phyloP scores from a whole-genome alignment of 1,284 basidiomycete genomes.

The Inonotus obliquus region DNA sequence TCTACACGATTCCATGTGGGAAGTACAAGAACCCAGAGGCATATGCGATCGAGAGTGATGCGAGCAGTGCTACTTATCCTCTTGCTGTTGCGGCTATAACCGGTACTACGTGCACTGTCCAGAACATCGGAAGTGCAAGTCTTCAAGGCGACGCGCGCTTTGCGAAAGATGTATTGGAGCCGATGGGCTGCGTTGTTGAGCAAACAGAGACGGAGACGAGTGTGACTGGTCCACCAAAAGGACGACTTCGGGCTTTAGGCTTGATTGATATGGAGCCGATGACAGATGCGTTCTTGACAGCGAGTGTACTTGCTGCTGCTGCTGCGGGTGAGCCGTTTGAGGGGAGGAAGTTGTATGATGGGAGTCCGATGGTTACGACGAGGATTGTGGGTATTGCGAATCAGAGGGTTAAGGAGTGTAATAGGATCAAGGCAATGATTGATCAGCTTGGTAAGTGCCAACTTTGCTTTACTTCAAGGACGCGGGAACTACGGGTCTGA shows the following conservation, averaged over 20 bases:
- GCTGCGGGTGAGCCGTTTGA: slow-evolving; percentile 50
- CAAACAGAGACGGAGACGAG: slow-evolving; percentile 90
- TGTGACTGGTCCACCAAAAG: slow-evolving; percentile 85
- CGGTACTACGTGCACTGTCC: slow-evolving; percentile 89
- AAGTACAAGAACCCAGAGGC: slow-evolving; percentile 73
- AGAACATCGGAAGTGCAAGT: slow-evolving; percentile 87
- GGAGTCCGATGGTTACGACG: slow-evolving; percentile 45
- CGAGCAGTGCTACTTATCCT: slow-evolving; percentile 94
- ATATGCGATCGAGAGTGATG: slow-evolving; percentile 95
- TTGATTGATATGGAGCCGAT: slow-evolving; percentile 98
- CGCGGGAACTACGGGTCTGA: not conserved
- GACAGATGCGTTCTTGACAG: slow-evolving; percentile 99
- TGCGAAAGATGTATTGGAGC: slow-evolving; percentile 88
- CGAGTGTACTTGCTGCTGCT: slow-evolving; percentile 87
- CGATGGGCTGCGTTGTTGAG: slow-evolving; percentile 90
- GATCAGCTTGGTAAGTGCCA: slow-evolving; percentile 76
- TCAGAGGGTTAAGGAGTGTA: slow-evolving; percentile 98
- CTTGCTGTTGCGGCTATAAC: slow-evolving; percentile 96
- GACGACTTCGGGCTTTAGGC: slow-evolving; percentile 79
- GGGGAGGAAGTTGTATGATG: slow-evolving; percentile 31
- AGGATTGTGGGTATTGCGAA: slow-evolving; percentile 96
- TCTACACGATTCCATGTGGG: slow-evolving; percentile 87
- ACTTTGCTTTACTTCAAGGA: not conserved
- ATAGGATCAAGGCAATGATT: slow-evolving; percentile 95
- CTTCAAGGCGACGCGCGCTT: slow-evolving; percentile 97